Evolutionary conservation across 345 rosid genomes (phyloP).

Genomic region (Moricandia moricandioides): DNA sequence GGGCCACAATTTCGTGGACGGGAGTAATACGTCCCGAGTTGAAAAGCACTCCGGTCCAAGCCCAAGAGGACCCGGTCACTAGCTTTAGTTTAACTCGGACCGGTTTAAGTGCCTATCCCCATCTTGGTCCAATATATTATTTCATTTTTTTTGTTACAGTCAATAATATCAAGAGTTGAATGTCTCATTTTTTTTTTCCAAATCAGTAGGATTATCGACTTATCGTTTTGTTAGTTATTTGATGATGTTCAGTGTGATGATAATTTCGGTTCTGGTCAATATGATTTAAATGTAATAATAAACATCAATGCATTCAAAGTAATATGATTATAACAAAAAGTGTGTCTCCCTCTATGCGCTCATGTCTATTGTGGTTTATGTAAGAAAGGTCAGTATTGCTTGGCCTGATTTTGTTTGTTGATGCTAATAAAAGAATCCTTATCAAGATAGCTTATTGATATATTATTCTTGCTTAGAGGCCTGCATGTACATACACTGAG

Average conservation of each 20-base stretch:
- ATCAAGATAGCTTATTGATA: not conserved
- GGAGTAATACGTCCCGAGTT: constrained; percentile 24
- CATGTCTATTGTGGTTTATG: constrained; percentile 16
- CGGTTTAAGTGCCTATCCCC: not conserved
- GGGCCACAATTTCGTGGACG: constrained; percentile 41
- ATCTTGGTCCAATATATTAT: not conserved
- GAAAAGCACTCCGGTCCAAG: constrained; percentile 45
- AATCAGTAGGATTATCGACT: not conserved
- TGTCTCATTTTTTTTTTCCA: not conserved
- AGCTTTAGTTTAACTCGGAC: constrained; percentile 2
- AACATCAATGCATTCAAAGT: not conserved
- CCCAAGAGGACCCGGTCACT: constrained; percentile 42
- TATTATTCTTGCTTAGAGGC: not conserved
- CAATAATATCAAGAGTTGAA: not conserved
- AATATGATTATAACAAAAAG: constrained; percentile 56
- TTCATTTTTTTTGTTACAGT: not conserved
- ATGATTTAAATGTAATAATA: constrained; percentile 3
- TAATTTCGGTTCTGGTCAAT: not conserved
- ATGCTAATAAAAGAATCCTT: not conserved
- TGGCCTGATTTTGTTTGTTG: not conserved
- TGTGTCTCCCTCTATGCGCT: constrained; percentile 48
- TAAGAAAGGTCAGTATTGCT: no score
- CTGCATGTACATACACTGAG: not conserved
- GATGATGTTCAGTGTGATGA: not conserved
- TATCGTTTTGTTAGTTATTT: not conserved